Evolutionary conservation across 179 eudicot genomes (phyloP), one percentile per base, ranked within the genome.

Genomic region (Pouteria campechiana): DNA sequence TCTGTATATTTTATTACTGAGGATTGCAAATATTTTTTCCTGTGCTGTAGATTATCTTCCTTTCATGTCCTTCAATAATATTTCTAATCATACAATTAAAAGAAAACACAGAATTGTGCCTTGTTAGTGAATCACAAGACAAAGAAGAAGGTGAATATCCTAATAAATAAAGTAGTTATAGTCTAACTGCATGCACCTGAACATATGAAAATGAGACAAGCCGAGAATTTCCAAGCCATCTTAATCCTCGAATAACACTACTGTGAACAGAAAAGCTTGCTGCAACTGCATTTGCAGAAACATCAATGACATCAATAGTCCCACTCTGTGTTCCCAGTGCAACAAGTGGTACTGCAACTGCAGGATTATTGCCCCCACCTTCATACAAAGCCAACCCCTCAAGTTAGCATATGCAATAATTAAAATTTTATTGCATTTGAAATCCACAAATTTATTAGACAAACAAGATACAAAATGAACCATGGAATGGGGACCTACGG

Each of bases 291-390:
- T 75, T 92, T 41, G 99, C 85, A 52, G 83, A 75, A 63, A 92
- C 86, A 72, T 92, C 99, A 57, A 92, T 46, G 17, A 87, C 68
- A 47, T 92, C 99, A 21, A 92, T 63, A 5, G 69, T 73, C 36
- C 99, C 99, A 72, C 67, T 82, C 51, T 92, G 99, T 35, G 96
- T 79, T 44, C 99, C 99, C 72, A 92, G 44, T 55, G 99, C 96
- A 55, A 92, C 93, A 52, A 92, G 68, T 1, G 99, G 99, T 69
- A 92, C 80, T 46, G 88, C 94, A 57, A 66, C 74, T 75, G 99
- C 99, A 37, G 99, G 99, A 62, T 52, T 55, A 64, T 87, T 92
- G 48, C 99, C 99, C 43, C 99, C 99, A 69, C 99, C 99, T 92
- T 73, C 60, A 59, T 40, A 60, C 5, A 44, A 37, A 31, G 12